Evolutionary conservation across 2,329 filamentous ascomycete species (phyloP).

Genomic region (Boeremia exigua): DNA sequence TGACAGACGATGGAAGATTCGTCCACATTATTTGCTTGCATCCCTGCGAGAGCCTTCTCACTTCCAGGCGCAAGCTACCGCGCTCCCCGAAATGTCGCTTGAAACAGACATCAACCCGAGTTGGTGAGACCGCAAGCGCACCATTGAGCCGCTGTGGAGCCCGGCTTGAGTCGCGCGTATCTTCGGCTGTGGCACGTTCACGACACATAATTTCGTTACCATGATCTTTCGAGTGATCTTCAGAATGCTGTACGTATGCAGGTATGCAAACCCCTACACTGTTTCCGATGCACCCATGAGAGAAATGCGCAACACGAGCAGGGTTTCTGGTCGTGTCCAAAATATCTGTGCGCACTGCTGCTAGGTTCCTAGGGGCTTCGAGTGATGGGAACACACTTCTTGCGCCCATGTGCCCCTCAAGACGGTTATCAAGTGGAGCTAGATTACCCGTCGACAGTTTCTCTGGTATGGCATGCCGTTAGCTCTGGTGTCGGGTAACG

Average conservation of each 20-base stretch:
- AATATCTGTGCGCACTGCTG: not conserved
- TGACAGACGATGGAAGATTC: not conserved
- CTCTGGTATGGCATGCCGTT: not conserved
- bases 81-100: not conserved
- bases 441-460: not conserved
- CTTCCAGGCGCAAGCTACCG: not conserved
- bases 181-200: not conserved
- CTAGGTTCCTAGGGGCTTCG: conserved; percentile 4
- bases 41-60: not conserved
- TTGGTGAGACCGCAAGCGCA: not conserved
- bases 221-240: not conserved
- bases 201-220: not conserved
- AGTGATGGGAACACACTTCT: not conserved
- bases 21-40: too few species aligned
- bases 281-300: not conserved
- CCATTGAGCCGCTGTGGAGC: conserved; percentile 7
- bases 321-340: not conserved
- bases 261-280: not conserved
- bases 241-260: not conserved
- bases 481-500: conserved; percentile 5
- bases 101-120: conserved; percentile 5
- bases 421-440: not conserved
- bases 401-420: not conserved
- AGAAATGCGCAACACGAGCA: not conserved
- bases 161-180: conserved; percentile 4